These are phyloP conservation scores for Ophiocordyceps unilateralis DNA, from an alignment of 2,329 filamentous ascomycete genomes.

Conservation along the genomic window DNA sequence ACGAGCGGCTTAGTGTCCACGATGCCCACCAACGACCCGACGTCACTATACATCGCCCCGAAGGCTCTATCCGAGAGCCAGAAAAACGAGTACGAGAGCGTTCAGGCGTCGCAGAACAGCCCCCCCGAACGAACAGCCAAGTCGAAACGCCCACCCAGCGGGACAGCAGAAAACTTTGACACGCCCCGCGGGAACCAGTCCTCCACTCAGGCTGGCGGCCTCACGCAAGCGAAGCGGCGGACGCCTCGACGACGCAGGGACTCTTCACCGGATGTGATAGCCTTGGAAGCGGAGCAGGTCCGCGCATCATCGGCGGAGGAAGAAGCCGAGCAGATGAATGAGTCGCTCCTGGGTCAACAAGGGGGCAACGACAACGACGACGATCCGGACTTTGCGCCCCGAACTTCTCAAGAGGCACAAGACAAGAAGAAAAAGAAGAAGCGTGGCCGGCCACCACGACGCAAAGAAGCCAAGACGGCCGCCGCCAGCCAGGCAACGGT, in stretches of 20 bases:
- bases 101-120: slow-evolving; percentile 7
- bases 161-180: slow-evolving; percentile 18
- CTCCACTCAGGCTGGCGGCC: slow-evolving; percentile 9
- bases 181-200: slow-evolving; percentile 12
- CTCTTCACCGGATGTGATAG: slow-evolving; percentile 6
- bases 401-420: too few relatives aligned
- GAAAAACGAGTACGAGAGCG: slow-evolving; percentile 16
- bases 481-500: too few relatives aligned
- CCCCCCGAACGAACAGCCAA: neutral
- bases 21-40: slow-evolving; percentile 9
- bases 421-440: neutral
- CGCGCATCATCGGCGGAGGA: too few relatives aligned
- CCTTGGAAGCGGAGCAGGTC: too few relatives aligned
- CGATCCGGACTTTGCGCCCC: slow-evolving; percentile 4
- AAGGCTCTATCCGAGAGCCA: slow-evolving; percentile 19
- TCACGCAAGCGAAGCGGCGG: neutral
- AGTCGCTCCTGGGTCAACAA: neutral
- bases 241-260: neutral
- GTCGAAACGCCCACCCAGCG: slow-evolving; percentile 7
- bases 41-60: slow-evolving; percentile 16
- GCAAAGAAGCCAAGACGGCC: too few relatives aligned
- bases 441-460: too few relatives aligned
- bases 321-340: neutral
- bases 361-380: slow-evolving; percentile 4
- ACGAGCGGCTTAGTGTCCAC: too few relatives aligned